Evolutionary conservation across 73 alveolate genomes (phyloP).

Genomic region (Effrenium voratum): DNA sequence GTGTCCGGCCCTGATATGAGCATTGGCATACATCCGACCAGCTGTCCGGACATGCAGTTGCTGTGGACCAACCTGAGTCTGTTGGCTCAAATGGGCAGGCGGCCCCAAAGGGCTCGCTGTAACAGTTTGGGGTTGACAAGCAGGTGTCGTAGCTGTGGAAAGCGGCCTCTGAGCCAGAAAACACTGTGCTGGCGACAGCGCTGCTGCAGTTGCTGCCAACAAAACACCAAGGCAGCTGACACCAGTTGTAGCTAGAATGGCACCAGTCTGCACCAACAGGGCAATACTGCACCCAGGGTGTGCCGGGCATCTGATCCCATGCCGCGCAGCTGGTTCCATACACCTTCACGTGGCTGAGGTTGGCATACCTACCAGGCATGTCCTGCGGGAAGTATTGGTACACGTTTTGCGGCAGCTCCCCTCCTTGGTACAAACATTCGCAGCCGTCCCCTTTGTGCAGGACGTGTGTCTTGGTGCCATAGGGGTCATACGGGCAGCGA

Average conservation of each 20-base stretch:
- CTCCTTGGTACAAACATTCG: slow-evolving; percentile 42
- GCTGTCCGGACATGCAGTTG: not conserved
- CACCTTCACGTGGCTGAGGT: not conserved
- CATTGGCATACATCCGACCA: slow-evolving; percentile 20
- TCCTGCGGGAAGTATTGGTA: slow-evolving; percentile 29
- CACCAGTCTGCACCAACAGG: slow-evolving; percentile 4
- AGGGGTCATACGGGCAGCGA: slow-evolving; percentile 77
- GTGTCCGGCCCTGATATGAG: not conserved
- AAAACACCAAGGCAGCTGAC: slow-evolving; percentile 10
- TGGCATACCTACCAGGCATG: not conserved
- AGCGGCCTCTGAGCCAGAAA: slow-evolving; percentile 6
- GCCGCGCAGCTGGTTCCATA: slow-evolving; percentile 26
- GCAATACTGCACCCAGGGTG: not conserved
- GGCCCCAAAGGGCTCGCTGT: not conserved
- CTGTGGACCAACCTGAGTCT: not conserved
- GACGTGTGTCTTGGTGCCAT: not conserved
- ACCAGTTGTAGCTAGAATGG: not conserved
- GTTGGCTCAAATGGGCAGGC: not conserved
- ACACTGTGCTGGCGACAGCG: not conserved
- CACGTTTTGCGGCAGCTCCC: slow-evolving; percentile 25
- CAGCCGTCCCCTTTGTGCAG: slow-evolving; percentile 81
- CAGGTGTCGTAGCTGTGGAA: slow-evolving; percentile 41
- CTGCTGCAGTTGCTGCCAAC: slow-evolving; percentile 19
- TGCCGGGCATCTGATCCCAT: slow-evolving; percentile 17
- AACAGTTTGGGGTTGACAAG: slow-evolving; percentile 5